Evolutionary conservation across 805 yeast genomes (phyloP), one percentile per base, ranked within the genome.

Genomic region (Pichia eremophila): DNA sequence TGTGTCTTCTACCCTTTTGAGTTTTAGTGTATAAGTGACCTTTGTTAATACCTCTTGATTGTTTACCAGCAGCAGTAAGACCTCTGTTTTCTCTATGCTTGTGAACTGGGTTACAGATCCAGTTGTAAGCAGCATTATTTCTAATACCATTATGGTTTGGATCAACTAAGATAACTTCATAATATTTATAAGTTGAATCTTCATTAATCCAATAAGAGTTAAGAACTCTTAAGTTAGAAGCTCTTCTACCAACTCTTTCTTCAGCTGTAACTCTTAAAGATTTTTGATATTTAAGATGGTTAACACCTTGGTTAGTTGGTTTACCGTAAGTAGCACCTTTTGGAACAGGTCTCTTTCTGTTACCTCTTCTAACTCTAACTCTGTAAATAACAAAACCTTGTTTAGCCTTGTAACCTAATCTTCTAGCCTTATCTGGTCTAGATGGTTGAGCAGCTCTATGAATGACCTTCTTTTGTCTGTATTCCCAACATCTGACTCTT

Each of bases 281-380:
- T 78, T 91, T 88, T 81, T 93, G 99, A 95, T 89, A 90, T 81
- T 93, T 93, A 79, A 93, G 86, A 76, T 93, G 97, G 81, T 81
- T 82, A 64, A 93, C 93, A 87, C 99, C 99, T 80, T 88, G 95
- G 95, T 93, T 93, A 81, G 99, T 93, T 84, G 99, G 99, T 86
- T 93, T 93, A 87, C 99, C 99, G 84, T 93, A 91, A 73, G 98
- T 93, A 70, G 97, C 98, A 87, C 99, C 99, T 93, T 93, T 93
- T 79, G 95, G 89, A 68, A 85, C 97, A 67, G 97, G 97, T 80
- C 96, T 88, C 96, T 93, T 93, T 86, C 99, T 90, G 82, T 91
- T 91, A 82, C 99, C 99, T 79, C 99, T 87, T 80, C 98, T 88
- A 68, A 93, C 98, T 78, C 99, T 88, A 75, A 91, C 78, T 77